Evolutionary conservation across 176 grass and related monocot species (phyloP).

Genomic region (Oryza longistaminata): DNA sequence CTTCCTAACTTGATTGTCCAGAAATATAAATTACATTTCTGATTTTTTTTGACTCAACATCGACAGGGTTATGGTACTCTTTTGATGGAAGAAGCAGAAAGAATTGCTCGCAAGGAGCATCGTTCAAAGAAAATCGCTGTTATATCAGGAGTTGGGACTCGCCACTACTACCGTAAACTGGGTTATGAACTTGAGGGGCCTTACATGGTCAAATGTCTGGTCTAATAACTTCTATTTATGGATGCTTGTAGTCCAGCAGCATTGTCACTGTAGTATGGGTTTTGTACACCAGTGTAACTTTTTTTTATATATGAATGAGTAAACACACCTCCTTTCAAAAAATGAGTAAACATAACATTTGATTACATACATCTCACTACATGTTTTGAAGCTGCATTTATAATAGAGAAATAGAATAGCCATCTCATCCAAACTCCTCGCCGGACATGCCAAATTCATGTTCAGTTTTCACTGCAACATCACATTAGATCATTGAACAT

Average conservation of each 20-base stretch:
- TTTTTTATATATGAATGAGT: background rate
- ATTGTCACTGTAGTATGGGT: background rate
- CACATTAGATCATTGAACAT: background rate
- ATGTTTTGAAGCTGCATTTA: background rate
- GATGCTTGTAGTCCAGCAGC: background rate
- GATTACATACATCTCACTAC: background rate
- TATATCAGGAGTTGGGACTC: slow-evolving; percentile 93
- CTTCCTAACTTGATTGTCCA: background rate
- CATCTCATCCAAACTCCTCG: background rate
- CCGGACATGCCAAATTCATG: background rate
- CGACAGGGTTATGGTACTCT: slow-evolving; percentile 87
- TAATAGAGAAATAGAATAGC: background rate
- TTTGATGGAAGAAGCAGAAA: slow-evolving; percentile 98
- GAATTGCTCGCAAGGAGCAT: slow-evolving; percentile 82
- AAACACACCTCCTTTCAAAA: background rate
- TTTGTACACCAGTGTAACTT: background rate
- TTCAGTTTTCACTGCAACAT: background rate
- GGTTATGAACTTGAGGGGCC: slow-evolving; percentile 95
- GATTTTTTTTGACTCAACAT: background rate
- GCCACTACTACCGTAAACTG: slow-evolving; percentile 89
- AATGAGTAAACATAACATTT: background rate
- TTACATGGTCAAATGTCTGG: slow-evolving; percentile 82
- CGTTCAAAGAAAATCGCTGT: slow-evolving; percentile 81
- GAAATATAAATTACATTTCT: background rate
- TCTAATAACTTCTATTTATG: slow-evolving; percentile 2